A percentile compares a stretch with the other conserved stretches of the same genome.
Conservation (phyloP, 176 grass and related monocot species). For the Calamus simplicifolius region DNA sequence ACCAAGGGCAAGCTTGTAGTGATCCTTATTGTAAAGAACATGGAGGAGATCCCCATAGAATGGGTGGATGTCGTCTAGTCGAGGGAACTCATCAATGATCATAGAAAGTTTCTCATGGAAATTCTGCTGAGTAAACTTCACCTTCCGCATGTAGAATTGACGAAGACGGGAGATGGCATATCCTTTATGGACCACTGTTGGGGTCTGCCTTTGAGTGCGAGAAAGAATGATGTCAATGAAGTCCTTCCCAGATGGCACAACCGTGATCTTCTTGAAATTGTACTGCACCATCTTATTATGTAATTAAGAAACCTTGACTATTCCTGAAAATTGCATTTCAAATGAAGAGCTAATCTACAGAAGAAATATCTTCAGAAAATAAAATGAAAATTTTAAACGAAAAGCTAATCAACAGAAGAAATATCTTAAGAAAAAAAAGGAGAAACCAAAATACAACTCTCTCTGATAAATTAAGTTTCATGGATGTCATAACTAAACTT, state of each 20-base stretch:
- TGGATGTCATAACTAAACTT: too few relatives aligned
- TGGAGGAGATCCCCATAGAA: conserved; percentile 70
- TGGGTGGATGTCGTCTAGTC: conserved; percentile 57
- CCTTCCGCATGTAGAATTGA: conserved; percentile 75
- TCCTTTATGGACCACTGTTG: conserved; percentile 78
- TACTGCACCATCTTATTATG: conserved; percentile 46
- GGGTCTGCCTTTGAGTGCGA: conserved; percentile 68
- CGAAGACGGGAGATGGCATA: conserved; percentile 58
- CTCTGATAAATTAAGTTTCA: too few relatives aligned
- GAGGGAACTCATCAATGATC: conserved; percentile 65
- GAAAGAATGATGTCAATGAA: conserved; percentile 78
- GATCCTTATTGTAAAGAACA: conserved; percentile 77
- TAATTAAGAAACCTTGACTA: too few relatives aligned
- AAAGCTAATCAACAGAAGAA: too few relatives aligned
- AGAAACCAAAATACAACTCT: too few relatives aligned
- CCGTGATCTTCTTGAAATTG: conserved; percentile 69
- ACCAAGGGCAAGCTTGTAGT: conserved; percentile 76
- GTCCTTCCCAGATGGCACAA: conserved; percentile 71
- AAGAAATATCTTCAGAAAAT: too few relatives aligned
- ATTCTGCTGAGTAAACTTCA: conserved; percentile 63
- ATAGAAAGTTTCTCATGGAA: conserved; percentile 63
- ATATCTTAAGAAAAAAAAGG: too few relatives aligned
- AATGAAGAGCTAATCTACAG: too few relatives aligned
- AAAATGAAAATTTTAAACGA: too few relatives aligned
- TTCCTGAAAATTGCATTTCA: too few relatives aligned